Percentiles rank a stretch among this genome's conserved stretches.
Conservation (phyloP, 306 rosid species). For the Vigna unguiculata region DNA sequence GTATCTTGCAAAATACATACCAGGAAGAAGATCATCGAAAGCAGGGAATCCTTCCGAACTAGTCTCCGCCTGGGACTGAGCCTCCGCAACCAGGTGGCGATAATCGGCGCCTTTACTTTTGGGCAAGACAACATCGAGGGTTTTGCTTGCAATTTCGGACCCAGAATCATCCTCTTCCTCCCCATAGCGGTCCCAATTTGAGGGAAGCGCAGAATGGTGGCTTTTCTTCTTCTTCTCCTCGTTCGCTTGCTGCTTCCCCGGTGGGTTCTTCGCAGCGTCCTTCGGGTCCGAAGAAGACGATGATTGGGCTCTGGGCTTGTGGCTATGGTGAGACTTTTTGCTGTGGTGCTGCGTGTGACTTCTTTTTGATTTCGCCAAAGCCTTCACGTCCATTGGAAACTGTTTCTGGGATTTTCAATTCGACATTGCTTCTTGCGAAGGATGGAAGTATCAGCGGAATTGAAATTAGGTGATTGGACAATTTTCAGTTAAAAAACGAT, state of each 20-base stretch:
- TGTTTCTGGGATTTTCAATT: background rate
- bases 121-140: constrained; percentile 57
- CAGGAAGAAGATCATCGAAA: constrained; percentile 62
- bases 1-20: constrained; percentile 49
- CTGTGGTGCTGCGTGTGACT: constrained; percentile 79
- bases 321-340: constrained; percentile 56
- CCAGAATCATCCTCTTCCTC: constrained; percentile 61
- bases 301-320: constrained; percentile 55
- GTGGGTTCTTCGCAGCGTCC: constrained; percentile 50
- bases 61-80: constrained; percentile 56
- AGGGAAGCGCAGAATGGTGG: constrained; percentile 54
- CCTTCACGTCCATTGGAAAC: constrained; percentile 69
- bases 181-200: constrained; percentile 83
- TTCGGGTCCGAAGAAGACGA: constrained; percentile 36
- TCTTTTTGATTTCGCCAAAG: constrained; percentile 88
- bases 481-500: background rate
- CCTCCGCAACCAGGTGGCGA: constrained; percentile 72
- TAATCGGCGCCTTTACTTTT: constrained; percentile 89
- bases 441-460: constrained; percentile 7
- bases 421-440: background rate
- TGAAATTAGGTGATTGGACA: background rate
- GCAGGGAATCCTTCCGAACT: constrained; percentile 52
- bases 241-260: constrained; percentile 48
- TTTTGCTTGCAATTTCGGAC: constrained; percentile 39
- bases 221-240: constrained; percentile 51